phyloP scores from a whole-genome alignment of 805 yeast genomes.

The Monosporozyma solicola region DNA sequence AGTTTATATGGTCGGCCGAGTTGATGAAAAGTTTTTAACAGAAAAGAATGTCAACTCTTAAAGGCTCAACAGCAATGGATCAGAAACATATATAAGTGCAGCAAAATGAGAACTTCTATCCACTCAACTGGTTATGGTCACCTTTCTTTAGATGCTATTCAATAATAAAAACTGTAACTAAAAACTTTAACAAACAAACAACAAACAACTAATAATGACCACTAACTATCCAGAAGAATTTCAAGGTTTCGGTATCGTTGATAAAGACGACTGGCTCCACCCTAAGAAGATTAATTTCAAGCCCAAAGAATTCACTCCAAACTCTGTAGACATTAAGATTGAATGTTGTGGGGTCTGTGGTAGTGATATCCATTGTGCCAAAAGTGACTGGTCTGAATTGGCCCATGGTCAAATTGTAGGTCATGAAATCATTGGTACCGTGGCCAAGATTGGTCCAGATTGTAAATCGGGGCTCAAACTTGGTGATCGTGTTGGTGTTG shows the following conservation, averaged over 20 bases:
- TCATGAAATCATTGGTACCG: conserved; percentile 57
- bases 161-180: background rate
- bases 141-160: no score
- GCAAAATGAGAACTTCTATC: no score
- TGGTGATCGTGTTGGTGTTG: conserved; percentile 76
- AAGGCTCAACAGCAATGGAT: no score
- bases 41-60: no score
- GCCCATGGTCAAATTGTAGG: conserved; percentile 42
- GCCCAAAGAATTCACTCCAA: conserved; percentile 37
- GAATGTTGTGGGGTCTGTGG: conserved; percentile 65
- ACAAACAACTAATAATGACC: background rate
- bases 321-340: conserved; percentile 48
- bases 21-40: no score
- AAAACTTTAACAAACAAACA: background rate
- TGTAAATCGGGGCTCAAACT: conserved; percentile 40
- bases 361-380: conserved; percentile 34
- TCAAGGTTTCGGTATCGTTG: conserved; percentile 49
- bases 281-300: conserved; percentile 43
- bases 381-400: conserved; percentile 17
- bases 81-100: no score
- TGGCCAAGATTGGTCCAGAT: conserved; percentile 48
- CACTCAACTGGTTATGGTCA: no score
- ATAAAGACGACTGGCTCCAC: conserved; percentile 44
- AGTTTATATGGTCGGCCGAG: no score
- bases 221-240: conserved; percentile 34